Base-by-base conservation (phyloP, 208 protist species). In the Jaenimonas drosophilae region DNA sequence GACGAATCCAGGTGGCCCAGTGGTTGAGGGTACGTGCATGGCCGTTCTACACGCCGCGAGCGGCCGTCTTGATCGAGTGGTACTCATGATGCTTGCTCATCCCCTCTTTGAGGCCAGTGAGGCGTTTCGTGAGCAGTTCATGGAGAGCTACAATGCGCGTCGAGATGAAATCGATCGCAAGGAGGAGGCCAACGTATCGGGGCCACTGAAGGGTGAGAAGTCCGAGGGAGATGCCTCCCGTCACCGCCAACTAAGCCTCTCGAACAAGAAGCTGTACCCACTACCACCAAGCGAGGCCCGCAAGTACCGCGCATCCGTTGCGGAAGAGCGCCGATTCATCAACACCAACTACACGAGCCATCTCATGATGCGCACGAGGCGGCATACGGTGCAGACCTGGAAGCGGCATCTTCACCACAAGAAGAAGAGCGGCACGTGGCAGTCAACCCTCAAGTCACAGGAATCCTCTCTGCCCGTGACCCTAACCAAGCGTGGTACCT, bases 11-110 rank as follows among this genome's bases (percentile, higher is more conserved):
- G 76, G 73, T 3, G 80, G 80, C 16, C 59, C 73, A 9, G 52
- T 86, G 4, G 64, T 90, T 37, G 73, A 82, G 11, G 76, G 73
- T 0, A 86, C 73, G 14, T 86, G 73, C 60, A 42, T 78, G 49
- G 80, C 70, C 0, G 42, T 86, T 21, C 49, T 71, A 30, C 63
- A 74, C 39, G 76, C 76, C 16, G 55, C 70, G 20, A 69, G 49
- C 27, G 69, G 66, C 44, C 57, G 58, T 0, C 56, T 90, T 19
- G 55, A 79, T 43, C 67, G 72, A 12, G 56, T 80, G 0, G 76
- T 83, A 11, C 56, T 85, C 23, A 51, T 70, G 41, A 64, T 90
- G 47, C 54, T 90, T 16, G 76, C 70, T n/a, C 36, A 65, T n/a
- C 48, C 36, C n/a, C 21, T 28, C 3, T 67, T 64, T 40, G 29